Base-by-base conservation (phyloP, 257 asterid species). In the Marsdenia floribunda region DNA sequence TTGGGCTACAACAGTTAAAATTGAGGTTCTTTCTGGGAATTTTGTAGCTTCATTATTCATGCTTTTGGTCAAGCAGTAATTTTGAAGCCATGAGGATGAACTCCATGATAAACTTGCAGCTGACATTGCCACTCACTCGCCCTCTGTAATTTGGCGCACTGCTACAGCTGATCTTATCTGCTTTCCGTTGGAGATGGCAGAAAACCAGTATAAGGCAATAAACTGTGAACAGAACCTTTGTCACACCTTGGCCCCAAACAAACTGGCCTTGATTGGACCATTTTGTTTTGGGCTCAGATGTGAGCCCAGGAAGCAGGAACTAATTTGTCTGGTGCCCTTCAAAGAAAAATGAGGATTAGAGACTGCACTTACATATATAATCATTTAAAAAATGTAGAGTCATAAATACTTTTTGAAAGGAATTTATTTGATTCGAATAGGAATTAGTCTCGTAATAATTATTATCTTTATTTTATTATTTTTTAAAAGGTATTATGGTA, bases 81-180 rank as follows among this genome's bases (percentile, higher is more conserved):
- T 85, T n/a, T 85, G 90, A 71, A 88, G 87, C 81, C 83, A 88
- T 13, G 87, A 76, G 77, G 96, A 89, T 72, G 97, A 87, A 83
- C 85, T 77, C 97, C 96, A 90, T 53, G 96, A 85, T 15, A 92
- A 86, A 71, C 81, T 85, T 19, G 82, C 63, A 49, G 83, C 75
- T 57, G 94, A 71, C 29, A 91, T 85, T 60, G 96, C 90, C 93
- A 88, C 89, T 81, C 75, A 10, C 50, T 61, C 46, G 40, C 13
- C 44, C 44, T 21, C 19, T 22, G 44, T 58, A n/a, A 38, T 64
- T 35, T 64, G 69, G 69, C 4, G n/a, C 42, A 29, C 68, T 29
- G 18, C 26, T 61, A 18, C 24, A 11, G 71, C 61, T 66, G 18
- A 66, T 38, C 71, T 66, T 66, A 66, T 66, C 71, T 66, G 52